phyloP scores from a whole-genome alignment of 805 yeast species.

The Starmera quercuum region DNA sequence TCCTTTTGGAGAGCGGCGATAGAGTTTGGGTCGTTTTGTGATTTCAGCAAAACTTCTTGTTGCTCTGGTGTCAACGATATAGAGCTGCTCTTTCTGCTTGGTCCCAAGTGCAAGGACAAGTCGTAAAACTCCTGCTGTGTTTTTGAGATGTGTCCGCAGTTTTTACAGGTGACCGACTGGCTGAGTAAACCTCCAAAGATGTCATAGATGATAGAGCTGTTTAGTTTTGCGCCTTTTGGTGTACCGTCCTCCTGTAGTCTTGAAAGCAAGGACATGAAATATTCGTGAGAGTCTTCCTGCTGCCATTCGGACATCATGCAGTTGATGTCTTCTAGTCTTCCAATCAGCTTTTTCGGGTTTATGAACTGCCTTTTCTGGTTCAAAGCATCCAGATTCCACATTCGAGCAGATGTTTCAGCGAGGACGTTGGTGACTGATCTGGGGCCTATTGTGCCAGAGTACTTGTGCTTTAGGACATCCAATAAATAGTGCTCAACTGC shows the following conservation, averaged over 20 bases:
- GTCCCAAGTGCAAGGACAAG: slow-evolving; percentile 64
- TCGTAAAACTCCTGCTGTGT: slow-evolving; percentile 95
- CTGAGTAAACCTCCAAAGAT: slow-evolving; percentile 87
- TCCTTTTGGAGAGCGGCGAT: not conserved
- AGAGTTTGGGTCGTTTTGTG: not conserved
- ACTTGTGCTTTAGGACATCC: slow-evolving; percentile 52
- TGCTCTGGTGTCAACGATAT: not conserved
- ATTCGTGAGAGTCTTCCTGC: slow-evolving; percentile 97
- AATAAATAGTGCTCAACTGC: slow-evolving; percentile 78
- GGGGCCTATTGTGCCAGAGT: slow-evolving; percentile 35
- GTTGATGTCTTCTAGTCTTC: slow-evolving; percentile 72
- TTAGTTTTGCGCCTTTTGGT: slow-evolving; percentile 81
- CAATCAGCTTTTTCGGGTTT: slow-evolving; percentile 70
- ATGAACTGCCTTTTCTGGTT: slow-evolving; percentile 36
- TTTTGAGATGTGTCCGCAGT: slow-evolving; percentile 73
- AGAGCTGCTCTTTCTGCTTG: slow-evolving; percentile 15
- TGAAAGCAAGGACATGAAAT: slow-evolving; percentile 85
- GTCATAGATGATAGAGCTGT: slow-evolving; percentile 77
- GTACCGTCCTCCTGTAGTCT: slow-evolving; percentile 88
- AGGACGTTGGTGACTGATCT: slow-evolving; percentile 58
- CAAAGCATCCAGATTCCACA: slow-evolving; percentile 55
- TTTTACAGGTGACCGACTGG: slow-evolving; percentile 78
- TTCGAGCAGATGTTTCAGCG: slow-evolving; percentile 59
- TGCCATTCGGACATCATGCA: slow-evolving; percentile 97
- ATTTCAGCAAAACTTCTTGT: not conserved